Base-by-base conservation (phyloP, 2,329 filamentous ascomycete species). In the Cladosporium sp. region DNA sequence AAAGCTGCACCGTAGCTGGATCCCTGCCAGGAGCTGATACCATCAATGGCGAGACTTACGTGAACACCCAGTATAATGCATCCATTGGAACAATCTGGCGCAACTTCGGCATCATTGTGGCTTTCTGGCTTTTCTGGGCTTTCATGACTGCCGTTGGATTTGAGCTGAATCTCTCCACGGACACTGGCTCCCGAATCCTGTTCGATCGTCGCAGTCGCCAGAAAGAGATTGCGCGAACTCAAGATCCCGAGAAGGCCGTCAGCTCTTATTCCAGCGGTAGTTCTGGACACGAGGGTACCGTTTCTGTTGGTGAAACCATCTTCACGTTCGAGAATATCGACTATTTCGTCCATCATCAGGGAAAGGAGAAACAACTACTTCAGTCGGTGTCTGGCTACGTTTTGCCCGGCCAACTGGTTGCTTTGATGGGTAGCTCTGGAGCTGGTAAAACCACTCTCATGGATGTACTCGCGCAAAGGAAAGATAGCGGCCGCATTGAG, bases 341-440 rank as follows among this genome's bases (percentile, higher is more conserved):
- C 8, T 49, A 49, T 14, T 49, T 49, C 16, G 46, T 49, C 8
- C 46, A 49, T 19, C 46, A 49, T 16, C 37, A 74, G 19, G 68
- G 68, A 32, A 69, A 70, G 3, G 71, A 75, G 43, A 64, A 73
- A 14, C 66, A 65, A 5, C 66, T 86, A 4, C 68, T 86, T 10
- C 74, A 82, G 54, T 74, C 84, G 52, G 79, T 86, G 4, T 77
- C 81, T 59, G 90, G 84, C 2, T 92, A 85, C 60, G 86, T 90
- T 44, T 82, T 85, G 56, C 87, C 87, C 1, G 87, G 88, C 32
- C 81, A 85, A 60, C 76, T 92, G 10, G 91, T 86, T 2, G 87
- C 87, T 2, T 74, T 93, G 1, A 90, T 93, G 86, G 88, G 88
- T 35, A 84, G 85, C 6, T 89, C 86, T 3, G 87, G 87, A 37